phyloP scores from a whole-genome alignment of 2,329 filamentous ascomycete species.

The Venturia effusa region DNA sequence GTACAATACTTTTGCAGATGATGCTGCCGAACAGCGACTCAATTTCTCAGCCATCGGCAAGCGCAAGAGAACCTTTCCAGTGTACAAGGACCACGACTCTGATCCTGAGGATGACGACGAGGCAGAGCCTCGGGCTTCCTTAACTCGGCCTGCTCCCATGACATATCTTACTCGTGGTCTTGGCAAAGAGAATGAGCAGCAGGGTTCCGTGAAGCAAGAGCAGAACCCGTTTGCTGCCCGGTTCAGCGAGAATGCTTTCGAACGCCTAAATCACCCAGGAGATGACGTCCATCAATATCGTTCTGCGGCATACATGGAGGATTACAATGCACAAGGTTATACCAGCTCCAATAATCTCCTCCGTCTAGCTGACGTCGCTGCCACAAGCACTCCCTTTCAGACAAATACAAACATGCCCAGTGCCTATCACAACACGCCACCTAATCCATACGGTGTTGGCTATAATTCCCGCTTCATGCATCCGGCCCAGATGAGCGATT shows the following conservation, averaged over 20 bases:
- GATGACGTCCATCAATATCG: background rate
- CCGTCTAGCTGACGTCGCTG: constrained; percentile 3
- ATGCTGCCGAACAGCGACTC: background rate
- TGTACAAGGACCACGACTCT: constrained; percentile 2
- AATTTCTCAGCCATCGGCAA: background rate
- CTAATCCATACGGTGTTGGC: background rate
- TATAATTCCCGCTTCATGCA: background rate
- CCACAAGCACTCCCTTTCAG: background rate
- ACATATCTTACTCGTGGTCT: constrained; percentile 3
- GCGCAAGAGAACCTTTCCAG: background rate
- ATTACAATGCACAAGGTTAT: background rate
- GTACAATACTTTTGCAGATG: background rate
- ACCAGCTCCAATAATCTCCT: background rate
- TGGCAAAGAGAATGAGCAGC: background rate
- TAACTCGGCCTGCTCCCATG: background rate
- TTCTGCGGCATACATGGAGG: background rate
- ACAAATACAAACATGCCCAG: background rate
- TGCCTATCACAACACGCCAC: background rate
- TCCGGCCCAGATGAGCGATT: background rate
- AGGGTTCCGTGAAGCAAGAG: background rate
- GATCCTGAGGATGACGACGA: constrained; percentile 4
- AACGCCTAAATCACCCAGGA: background rate
- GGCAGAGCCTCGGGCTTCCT: background rate
- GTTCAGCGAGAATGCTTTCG: background rate
- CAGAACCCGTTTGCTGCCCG: background rate